A percentile compares a stretch with the other conserved stretches of the same genome.
Evolutionary conservation across 345 rosid genomes (phyloP).

Genomic region (Salix viminalis): DNA sequence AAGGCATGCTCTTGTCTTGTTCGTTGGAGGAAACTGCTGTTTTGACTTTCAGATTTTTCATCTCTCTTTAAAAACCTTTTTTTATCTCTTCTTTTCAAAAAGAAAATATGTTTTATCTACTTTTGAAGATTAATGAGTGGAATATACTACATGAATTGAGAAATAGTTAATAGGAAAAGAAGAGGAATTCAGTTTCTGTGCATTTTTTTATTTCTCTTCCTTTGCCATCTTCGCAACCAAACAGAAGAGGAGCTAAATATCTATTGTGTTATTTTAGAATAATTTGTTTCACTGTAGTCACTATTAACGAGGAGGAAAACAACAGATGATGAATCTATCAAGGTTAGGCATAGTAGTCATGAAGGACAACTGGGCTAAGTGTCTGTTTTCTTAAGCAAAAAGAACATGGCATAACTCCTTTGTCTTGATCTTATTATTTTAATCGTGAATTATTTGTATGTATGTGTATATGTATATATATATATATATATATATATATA

Average conservation of each 20-base stretch:
- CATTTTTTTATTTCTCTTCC: too few species aligned
- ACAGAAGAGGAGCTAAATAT: too few species aligned
- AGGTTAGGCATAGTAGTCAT: not conserved
- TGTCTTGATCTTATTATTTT: too few species aligned
- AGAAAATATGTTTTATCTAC: not conserved
- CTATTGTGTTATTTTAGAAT: too few species aligned
- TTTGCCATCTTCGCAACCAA: too few species aligned
- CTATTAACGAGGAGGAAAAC: not conserved
- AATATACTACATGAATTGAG: not conserved
- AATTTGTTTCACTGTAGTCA: not conserved
- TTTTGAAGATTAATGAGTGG: not conserved
- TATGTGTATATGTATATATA: too few species aligned
- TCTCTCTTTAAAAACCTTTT: not conserved
- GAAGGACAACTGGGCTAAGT: too few species aligned
- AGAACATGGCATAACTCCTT: not conserved
- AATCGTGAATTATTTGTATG: too few species aligned
- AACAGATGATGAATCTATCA: not conserved
- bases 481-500: too few species aligned
- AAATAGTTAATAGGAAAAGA: not conserved
- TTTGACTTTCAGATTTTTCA: not conserved
- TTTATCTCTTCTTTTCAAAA: not conserved
- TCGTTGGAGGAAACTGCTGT: not conserved
- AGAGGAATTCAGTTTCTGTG: not conserved
- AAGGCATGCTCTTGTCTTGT: not conserved
- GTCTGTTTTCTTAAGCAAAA: too few species aligned